Percentiles rank a stretch among this genome's conserved stretches.
Evolutionary conservation across 768 basidiomycete species (phyloP).

Genomic region (Tricholoma bakamatsutake): DNA sequence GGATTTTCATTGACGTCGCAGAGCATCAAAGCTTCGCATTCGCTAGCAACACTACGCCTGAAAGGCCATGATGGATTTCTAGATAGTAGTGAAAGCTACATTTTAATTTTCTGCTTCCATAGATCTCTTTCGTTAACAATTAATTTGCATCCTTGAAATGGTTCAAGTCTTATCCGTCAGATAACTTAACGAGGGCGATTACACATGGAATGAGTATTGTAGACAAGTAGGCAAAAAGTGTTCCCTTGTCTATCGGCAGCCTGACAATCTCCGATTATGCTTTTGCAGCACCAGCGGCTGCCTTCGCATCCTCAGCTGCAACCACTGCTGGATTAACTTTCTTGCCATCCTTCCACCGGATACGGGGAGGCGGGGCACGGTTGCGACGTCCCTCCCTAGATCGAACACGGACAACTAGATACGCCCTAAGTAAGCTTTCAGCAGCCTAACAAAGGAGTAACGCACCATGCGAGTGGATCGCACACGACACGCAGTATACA

Average conservation of each 20-base stretch:
- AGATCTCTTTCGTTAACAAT: too few species aligned
- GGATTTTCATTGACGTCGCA: conserved; percentile 35
- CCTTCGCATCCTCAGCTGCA: conserved; percentile 86
- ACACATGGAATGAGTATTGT: conserved; percentile 14
- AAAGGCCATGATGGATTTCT: conserved; percentile 62
- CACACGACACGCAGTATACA: conserved; percentile 97
- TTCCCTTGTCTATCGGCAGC: too few species aligned
- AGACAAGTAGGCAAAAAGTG: conserved; percentile 9
- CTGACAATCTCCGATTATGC: conserved; percentile 29
- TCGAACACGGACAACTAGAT: conserved; percentile 91
- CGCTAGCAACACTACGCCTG: conserved; percentile 68
- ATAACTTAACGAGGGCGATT: neutral
- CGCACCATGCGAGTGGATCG: conserved; percentile 97
- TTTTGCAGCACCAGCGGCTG: conserved; percentile 44
- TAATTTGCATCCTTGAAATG: neutral
- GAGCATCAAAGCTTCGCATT: conserved; percentile 55
- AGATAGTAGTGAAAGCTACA: conserved; percentile 73
- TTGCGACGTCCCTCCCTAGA: conserved; percentile 94
- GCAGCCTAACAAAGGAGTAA: conserved; percentile 6
- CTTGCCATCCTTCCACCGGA: conserved; percentile 95
- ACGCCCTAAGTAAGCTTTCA: conserved; percentile 2
- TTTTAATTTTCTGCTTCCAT: neutral
- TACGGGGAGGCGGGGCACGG: conserved; percentile 93
- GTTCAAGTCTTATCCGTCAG: too few species aligned
- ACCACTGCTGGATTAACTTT: conserved; percentile 95